Base-by-base conservation (phyloP, 2,329 filamentous ascomycete species). In the Macrophomina phaseolina region DNA sequence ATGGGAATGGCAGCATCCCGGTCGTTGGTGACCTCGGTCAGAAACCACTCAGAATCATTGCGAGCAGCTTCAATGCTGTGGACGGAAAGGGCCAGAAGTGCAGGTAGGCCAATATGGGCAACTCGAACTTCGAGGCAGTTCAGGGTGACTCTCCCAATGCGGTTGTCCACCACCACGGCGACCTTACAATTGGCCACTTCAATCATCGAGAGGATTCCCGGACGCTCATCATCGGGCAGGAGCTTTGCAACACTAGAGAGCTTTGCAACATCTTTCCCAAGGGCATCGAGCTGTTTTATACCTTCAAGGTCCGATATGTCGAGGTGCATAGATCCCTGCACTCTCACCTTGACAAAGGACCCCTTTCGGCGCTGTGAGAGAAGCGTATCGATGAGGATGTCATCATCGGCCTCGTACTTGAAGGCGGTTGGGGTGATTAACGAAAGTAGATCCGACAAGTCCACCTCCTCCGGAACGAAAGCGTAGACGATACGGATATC, bases 301-400 rank as follows among this genome's bases (percentile, higher is more conserved):
- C 90, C 87, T 11, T 86, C 82, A 46, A 92, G 79, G 68, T 89
- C 87, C 7, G 84, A 83, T 16, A 95, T 80, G 2, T 30, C 32
- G 38, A 67, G 48, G 12, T 36, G 46, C 23, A 67, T 5, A 12
- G 38, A 51, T 18, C 38, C 52, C 28, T 55, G 46, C 5, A 96
- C 75, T 3, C 86, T 88, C 5, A 91, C 77, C 58, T 92, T 89
- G 36, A 97, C 81, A 6, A 98, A 90, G 9, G 91, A 89, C 0
- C 94, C 95, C 78, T 97, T 94, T 64, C 90, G 87, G 68, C 95
- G 85, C 77, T 99, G 95, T 28, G 92, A 86, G 14, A 98, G 81
- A 0, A 99, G 83, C 0, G 93, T 97, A 72, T 98, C 94, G 28
- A 99, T 87, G 84, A 99, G 89, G 68, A 99, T 97, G 73, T 98